Percentiles rank a stretch among this genome's conserved stretches.
phyloP scores from a whole-genome alignment of 768 basidiomycete genomes.

The Kwoniella bestiolae region DNA sequence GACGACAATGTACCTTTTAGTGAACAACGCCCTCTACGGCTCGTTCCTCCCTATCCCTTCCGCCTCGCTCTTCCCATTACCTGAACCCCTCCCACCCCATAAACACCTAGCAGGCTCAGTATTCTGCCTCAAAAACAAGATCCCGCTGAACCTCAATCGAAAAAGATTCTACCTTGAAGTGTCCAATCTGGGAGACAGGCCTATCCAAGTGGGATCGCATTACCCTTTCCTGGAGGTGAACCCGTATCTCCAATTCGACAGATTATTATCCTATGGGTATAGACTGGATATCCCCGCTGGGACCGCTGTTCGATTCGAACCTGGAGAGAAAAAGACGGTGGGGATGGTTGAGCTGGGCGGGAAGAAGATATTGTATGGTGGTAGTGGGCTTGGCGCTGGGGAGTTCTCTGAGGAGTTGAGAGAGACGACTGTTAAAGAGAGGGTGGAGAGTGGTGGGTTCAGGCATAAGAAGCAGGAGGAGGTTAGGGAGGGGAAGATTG shows the following conservation, averaged over 20 bases:
- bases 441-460: constrained; percentile 69
- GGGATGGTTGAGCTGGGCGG: constrained; percentile 80
- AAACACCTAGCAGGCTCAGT: constrained; percentile 75
- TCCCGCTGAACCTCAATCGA: constrained; percentile 76
- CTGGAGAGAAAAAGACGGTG: constrained; percentile 84
- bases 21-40: constrained; percentile 86
- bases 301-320: constrained; percentile 95
- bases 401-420: constrained; percentile 54
- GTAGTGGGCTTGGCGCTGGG: constrained; percentile 71
- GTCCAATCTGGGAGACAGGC: constrained; percentile 88
- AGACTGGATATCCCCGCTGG: constrained; percentile 88
- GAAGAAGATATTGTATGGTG: constrained; percentile 71
- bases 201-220: constrained; percentile 93
- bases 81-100: constrained; percentile 58
- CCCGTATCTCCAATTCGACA: constrained; percentile 76
- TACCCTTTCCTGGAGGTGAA: constrained; percentile 95
- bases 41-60: constrained; percentile 86
- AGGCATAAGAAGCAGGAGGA: constrained; percentile 63
- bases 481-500: constrained; percentile 63
- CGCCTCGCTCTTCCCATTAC: constrained; percentile 67
- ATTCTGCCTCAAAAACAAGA: constrained; percentile 64
- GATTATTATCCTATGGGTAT: constrained; percentile 71
- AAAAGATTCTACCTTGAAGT: constrained; percentile 73
- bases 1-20: constrained; percentile 20
- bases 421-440: constrained; percentile 29